A percentile compares a stretch with the other conserved stretches of the same genome.
Evolutionary conservation across 768 basidiomycete genomes (phyloP).

Genomic region (Scleroderma bovista): DNA sequence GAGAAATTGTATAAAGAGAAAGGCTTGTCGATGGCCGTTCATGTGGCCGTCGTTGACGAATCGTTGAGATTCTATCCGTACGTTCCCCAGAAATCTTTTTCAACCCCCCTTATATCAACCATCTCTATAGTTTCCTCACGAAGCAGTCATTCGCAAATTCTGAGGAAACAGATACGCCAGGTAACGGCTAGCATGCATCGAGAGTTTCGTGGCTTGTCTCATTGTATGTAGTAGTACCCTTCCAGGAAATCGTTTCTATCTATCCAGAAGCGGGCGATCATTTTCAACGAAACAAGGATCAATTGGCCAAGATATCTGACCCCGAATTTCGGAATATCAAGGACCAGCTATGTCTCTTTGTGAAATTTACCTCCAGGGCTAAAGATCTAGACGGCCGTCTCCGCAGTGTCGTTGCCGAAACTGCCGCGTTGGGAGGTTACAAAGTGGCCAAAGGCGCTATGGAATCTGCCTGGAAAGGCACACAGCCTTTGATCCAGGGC

Average conservation of each 20-base stretch:
- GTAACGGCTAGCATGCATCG: slow-evolving; percentile 4
- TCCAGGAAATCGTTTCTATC: not conserved
- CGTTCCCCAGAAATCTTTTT: slow-evolving; percentile 6
- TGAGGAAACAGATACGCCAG: not conserved
- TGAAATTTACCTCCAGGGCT: not conserved
- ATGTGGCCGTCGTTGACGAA: slow-evolving; percentile 20
- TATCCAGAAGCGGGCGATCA: slow-evolving; percentile 11
- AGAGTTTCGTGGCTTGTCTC: not conserved
- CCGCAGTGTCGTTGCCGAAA: not conserved
- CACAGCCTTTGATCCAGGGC: no score
- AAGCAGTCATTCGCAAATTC: slow-evolving; percentile 8
- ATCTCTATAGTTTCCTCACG: slow-evolving; percentile 10
- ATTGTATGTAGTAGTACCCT: slow-evolving; percentile 1
- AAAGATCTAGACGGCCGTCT: not conserved
- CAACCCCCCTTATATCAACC: not conserved
- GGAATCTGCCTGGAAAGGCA: not conserved
- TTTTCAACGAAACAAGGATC: not conserved
- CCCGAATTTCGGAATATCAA: slow-evolving; percentile 11
- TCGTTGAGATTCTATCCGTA: slow-evolving; percentile 20
- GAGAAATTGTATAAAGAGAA: not conserved
- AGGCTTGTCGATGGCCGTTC: slow-evolving; percentile 9
- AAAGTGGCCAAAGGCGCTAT: not conserved
- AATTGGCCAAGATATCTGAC: slow-evolving; percentile 4
- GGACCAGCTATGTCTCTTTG: slow-evolving; percentile 9
- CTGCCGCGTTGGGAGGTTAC: slow-evolving; percentile 1